These are phyloP conservation scores for Chlorella sp. DNA, from an alignment of 139 green algal genomes.

Conservation along the genomic window DNA sequence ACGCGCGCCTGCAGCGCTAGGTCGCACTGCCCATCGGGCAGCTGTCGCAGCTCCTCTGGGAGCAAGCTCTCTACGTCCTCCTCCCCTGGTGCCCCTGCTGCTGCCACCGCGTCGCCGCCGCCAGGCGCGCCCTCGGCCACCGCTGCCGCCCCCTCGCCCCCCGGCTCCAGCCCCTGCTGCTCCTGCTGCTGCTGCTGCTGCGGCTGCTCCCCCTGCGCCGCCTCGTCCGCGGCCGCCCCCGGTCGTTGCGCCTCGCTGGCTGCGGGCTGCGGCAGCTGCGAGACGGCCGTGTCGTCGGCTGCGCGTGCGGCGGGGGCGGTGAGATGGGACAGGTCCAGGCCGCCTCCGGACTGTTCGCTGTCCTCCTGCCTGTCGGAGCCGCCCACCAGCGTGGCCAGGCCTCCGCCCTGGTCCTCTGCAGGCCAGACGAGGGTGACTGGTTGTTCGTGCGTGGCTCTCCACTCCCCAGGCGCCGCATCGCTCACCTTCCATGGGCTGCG, in stretches of 20 bases:
- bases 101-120: not conserved
- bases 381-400: constrained; percentile 14
- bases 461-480: too few relatives aligned
- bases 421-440: not conserved
- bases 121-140: not conserved
- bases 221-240: not conserved
- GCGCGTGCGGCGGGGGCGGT: not conserved
- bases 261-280: constrained; percentile 2
- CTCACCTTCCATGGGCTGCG: too few relatives aligned
- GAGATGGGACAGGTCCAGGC: constrained; percentile 20
- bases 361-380: not conserved
- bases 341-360: constrained; percentile 1
- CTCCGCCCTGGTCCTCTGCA: constrained; percentile 8
- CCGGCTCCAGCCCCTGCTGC: not conserved
- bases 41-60: constrained; percentile 24
- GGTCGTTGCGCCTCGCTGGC: not conserved
- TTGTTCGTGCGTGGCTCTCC: not conserved
- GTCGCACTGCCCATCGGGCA: constrained; percentile 12
- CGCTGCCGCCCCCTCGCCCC: not conserved
- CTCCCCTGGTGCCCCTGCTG: not conserved
- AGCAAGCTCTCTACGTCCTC: constrained; percentile 3
- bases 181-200: not conserved
- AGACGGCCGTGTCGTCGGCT: not conserved
- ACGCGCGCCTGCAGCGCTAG: constrained; percentile 13
- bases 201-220: not conserved